A percentile compares a stretch with the other conserved stretches of the same genome.
Conservation (phyloP, 192 early-diverging fungal genomes). For the Coemansia sp. region DNA sequence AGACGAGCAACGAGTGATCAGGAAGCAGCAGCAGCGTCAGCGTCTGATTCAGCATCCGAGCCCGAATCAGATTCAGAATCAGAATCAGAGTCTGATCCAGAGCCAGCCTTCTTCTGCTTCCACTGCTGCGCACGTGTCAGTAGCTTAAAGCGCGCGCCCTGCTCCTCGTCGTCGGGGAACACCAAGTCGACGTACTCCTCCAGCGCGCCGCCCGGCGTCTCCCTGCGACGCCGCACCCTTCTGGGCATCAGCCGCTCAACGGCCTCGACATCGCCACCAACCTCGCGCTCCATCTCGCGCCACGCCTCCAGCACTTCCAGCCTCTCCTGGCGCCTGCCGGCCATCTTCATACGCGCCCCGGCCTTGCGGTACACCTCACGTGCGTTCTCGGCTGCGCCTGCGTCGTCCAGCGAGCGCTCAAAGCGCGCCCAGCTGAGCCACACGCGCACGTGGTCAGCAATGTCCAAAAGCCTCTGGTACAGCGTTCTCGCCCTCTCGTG, state of each 20-base stretch:
- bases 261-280: conserved; percentile 56
- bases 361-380: conserved; percentile 76
- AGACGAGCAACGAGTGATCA: too few species aligned
- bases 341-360: conserved; percentile 65
- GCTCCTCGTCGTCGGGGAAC: conserved; percentile 93
- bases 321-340: conserved; percentile 75
- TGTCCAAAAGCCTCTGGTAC: conserved; percentile 80
- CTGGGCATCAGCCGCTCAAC: conserved; percentile 82
- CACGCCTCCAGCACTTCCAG: conserved; percentile 80
- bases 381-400: conserved; percentile 43
- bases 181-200: conserved; percentile 99
- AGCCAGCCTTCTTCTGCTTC: conserved; percentile 47
- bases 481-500: conserved; percentile 71
- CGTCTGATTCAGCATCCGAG: too few species aligned
- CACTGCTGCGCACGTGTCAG: conserved; percentile 89
- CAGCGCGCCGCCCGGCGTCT: conserved; percentile 62
- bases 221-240: conserved; percentile 86
- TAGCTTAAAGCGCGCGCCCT: conserved; percentile 85
- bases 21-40: too few species aligned
- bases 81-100: neutral
- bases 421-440: conserved; percentile 94
- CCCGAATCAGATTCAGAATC: too few species aligned
- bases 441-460: conserved; percentile 95
- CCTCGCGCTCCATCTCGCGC: conserved; percentile 76
- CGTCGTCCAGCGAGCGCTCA: conserved; percentile 59